Evolutionary conservation across 345 rosid genomes (phyloP).

Genomic region (Gossypium raimondii): DNA sequence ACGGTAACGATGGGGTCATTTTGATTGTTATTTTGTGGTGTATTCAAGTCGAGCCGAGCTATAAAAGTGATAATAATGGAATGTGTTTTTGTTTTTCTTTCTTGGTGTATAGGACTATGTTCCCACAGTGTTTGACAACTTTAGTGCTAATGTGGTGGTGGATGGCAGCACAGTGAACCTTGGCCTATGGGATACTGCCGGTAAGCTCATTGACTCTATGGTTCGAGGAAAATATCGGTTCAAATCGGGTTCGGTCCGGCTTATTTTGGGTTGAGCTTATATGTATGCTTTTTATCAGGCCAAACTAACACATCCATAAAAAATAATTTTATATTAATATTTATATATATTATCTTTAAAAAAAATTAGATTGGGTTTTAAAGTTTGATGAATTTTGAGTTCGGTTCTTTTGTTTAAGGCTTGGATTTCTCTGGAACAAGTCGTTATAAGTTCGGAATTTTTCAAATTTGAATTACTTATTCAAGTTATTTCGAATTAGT

Average conservation of each 20-base stretch:
- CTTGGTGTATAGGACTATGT: constrained; percentile 43
- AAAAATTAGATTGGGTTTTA: too few relatives aligned
- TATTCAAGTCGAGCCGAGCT: background rate
- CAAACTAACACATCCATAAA: too few relatives aligned
- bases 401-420: too few relatives aligned
- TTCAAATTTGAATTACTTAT: too few relatives aligned
- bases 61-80: background rate
- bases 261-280: too few relatives aligned
- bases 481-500: too few relatives aligned
- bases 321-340: too few relatives aligned
- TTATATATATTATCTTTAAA: too few relatives aligned
- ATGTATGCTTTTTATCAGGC: too few relatives aligned
- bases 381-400: too few relatives aligned
- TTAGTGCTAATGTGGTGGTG: constrained; percentile 64
- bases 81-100: background rate
- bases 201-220: constrained; percentile 20
- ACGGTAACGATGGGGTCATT: constrained; percentile 31
- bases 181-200: constrained; percentile 62
- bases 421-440: too few relatives aligned
- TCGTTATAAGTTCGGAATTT: too few relatives aligned
- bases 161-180: constrained; percentile 56
- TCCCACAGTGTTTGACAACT: constrained; percentile 63
- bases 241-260: background rate
- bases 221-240: background rate
- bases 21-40: background rate